These are phyloP conservation scores for Staphylotrichum longicolle DNA, from an alignment of 495 filamentous ascomycete species.

Conservation along the genomic window DNA sequence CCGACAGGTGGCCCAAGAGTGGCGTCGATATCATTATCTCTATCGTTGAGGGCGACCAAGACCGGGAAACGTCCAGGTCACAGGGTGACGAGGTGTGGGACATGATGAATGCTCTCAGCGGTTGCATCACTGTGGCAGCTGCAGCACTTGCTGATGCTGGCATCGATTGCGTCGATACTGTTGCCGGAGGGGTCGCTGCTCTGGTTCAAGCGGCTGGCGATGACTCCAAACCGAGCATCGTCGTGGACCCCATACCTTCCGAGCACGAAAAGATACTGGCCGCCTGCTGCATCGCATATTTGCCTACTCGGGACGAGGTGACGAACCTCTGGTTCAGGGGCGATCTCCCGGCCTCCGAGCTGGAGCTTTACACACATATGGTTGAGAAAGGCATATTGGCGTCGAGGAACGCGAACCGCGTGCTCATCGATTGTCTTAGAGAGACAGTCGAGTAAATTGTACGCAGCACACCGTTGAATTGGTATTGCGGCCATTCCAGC, in stretches of 20 bases:
- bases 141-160: constrained; percentile 95
- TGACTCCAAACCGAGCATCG: constrained; percentile 48
- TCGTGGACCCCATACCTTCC: constrained; percentile 80
- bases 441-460: constrained; percentile 34
- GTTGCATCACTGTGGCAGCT: constrained; percentile 89
- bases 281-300: constrained; percentile 86
- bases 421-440: constrained; percentile 40
- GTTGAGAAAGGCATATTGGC: constrained; percentile 46
- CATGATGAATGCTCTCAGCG: constrained; percentile 81
- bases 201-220: constrained; percentile 52
- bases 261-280: constrained; percentile 76
- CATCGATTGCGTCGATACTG: constrained; percentile 91
- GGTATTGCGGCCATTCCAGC: not conserved
- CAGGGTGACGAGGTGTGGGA: constrained; percentile 65
- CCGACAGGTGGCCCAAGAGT: constrained; percentile 94
- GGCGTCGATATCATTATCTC: constrained; percentile 90
- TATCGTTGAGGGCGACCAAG: constrained; percentile 81
- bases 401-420: constrained; percentile 43
- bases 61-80: constrained; percentile 42
- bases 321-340: constrained; percentile 95
- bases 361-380: constrained; percentile 41
- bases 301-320: constrained; percentile 83
- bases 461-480: no score
- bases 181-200: constrained; percentile 85
- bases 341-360: constrained; percentile 42